Evolutionary conservation across 768 basidiomycete genomes (phyloP).

Genomic region (Porpolomopsis calyptriformis): DNA sequence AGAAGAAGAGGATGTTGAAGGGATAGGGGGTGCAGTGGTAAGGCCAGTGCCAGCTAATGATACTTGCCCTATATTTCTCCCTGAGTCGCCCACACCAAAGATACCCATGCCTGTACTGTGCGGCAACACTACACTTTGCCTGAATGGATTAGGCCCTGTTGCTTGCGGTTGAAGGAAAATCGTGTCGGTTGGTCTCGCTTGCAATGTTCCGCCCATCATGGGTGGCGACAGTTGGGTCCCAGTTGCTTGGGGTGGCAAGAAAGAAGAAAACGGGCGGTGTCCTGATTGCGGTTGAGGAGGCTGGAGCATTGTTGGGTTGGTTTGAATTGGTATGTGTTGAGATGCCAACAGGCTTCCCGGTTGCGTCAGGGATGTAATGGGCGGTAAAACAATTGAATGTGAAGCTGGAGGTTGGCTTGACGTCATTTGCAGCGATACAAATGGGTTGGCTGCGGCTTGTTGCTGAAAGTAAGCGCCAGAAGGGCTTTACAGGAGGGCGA

Average conservation of each 20-base stretch:
- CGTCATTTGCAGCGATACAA: constrained; percentile 48
- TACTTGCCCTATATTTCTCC: constrained; percentile 9
- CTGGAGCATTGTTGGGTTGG: constrained; percentile 27
- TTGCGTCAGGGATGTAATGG: constrained; percentile 37
- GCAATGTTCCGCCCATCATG: constrained; percentile 28
- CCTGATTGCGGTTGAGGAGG: constrained; percentile 27
- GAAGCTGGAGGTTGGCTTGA: constrained; percentile 38
- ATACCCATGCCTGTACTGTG: constrained; percentile 50
- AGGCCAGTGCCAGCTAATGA: background rate
- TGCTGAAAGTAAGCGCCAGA: constrained; percentile 43
- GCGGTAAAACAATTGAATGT: constrained; percentile 14
- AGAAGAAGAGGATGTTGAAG: constrained; percentile 13
- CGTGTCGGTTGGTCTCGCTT: constrained; percentile 23
- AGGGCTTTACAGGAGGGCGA: constrained; percentile 26
- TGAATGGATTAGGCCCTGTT: constrained; percentile 73
- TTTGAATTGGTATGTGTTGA: constrained; percentile 35
- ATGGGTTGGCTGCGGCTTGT: constrained; percentile 64
- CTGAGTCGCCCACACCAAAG: constrained; percentile 20
- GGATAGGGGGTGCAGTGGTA: background rate
- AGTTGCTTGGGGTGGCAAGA: constrained; percentile 46
- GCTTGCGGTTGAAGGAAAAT: constrained; percentile 41
- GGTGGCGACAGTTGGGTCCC: constrained; percentile 20
- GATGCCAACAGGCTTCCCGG: constrained; percentile 46
- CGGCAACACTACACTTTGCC: constrained; percentile 64
- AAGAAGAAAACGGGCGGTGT: constrained; percentile 44